Conservation (phyloP, 257 asterid species). For the Osmanthus fragrans region DNA sequence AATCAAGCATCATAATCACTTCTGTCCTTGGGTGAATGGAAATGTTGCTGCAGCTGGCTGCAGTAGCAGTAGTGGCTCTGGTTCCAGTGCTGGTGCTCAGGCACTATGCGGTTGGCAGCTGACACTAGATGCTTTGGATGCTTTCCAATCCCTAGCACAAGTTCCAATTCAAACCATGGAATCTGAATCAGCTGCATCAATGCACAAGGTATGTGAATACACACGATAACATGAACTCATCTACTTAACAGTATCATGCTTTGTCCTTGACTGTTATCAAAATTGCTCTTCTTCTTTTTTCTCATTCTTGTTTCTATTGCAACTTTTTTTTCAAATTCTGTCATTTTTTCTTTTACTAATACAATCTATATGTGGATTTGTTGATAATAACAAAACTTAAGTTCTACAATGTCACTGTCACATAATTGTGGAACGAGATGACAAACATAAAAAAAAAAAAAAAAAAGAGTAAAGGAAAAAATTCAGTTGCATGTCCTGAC, state of each 20-base stretch:
- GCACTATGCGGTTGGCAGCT: conserved; percentile 98
- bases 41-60: conserved; percentile 99
- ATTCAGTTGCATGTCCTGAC: neutral
- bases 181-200: conserved; percentile 98
- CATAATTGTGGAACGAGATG: conserved; percentile 10
- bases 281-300: neutral
- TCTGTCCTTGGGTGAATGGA: conserved; percentile 99
- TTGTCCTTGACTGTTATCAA: neutral
- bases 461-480: too few species aligned
- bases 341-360: conserved; percentile 4
- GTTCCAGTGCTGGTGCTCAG: conserved; percentile 67
- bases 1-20: conserved; percentile 82
- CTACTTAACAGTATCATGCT: neutral
- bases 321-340: neutral
- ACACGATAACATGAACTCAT: neutral
- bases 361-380: conserved; percentile 5
- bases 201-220: conserved; percentile 67
- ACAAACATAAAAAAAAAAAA: conserved; percentile 3
- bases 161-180: conserved; percentile 85
- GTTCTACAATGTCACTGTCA: neutral
- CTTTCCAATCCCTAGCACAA: conserved; percentile 81
- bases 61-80: conserved; percentile 73
- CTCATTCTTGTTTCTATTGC: conserved; percentile 5
- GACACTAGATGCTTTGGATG: conserved; percentile 94
- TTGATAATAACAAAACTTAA: neutral